Evolutionary conservation across 441 rosid genomes (phyloP), one percentile per base, ranked within the genome.

Genomic region (Biscutella auriculata): DNA sequence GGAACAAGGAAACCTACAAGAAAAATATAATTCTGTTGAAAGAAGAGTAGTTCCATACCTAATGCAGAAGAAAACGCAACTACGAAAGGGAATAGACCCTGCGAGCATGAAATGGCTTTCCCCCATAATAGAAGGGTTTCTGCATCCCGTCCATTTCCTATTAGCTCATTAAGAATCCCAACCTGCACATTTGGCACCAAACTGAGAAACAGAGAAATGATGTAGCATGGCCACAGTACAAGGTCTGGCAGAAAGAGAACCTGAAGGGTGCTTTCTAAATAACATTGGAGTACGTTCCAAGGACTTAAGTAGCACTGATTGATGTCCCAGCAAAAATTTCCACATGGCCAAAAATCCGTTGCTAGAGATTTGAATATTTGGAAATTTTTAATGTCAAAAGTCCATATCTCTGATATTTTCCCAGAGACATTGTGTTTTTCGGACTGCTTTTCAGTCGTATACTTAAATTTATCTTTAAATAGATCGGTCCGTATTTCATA

Each of bases 251-350:
- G 46, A 65, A 77, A 17, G 13, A 37, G 53, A 60, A 93, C 99
- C 95, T 90, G 97, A 64, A 90, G 81, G 63, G 77, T 84, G 81
- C 99, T 94, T 73, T 94, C 97, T 65, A 94, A 84, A 67, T 87
- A 90, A 69, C 87, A 76, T 32, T 90, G 88, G 61, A 94, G 83
- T 59, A 80, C 80, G 63, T 78, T 85, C 97, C 99, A 94, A 17
- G 95, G 83, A 72, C 95, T 94, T 64, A 90, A 83, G 78, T 90
- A 80, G 50, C 57, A 75, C 43, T 59, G 69, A 65, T 76, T 84
- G 40, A 73, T 32, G 53, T 85, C 78, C 73, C 68, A 65, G 16
- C 70, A 62, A 60, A 55, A 62, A 35, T 48, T 60, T 52, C 79
- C 74, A 45, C 77, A 74, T 8, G 78, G 76, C 95, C 88, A 84